Conservation (phyloP, 140 eudicot genomes). For the Artemisia princeps region DNA sequence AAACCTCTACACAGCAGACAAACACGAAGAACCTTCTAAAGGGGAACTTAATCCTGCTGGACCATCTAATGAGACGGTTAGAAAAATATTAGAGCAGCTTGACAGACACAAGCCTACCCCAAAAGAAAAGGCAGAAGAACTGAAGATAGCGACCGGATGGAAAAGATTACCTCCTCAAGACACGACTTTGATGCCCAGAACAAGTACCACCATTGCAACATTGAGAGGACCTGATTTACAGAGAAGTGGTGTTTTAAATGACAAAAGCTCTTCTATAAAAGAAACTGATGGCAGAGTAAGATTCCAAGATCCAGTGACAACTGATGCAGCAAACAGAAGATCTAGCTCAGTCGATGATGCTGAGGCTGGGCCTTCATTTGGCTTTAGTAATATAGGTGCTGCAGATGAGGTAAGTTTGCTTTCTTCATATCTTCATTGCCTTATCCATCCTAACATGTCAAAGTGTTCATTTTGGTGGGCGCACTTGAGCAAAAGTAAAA, state of each 20-base stretch:
- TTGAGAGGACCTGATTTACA: constrained; percentile 26
- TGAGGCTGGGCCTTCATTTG: constrained; percentile 27
- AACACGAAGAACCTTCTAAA: constrained; percentile 28
- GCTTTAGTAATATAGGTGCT: constrained; percentile 26
- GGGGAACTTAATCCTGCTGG: constrained; percentile 27
- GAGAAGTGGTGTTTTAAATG: constrained; percentile 24
- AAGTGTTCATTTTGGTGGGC: neutral
- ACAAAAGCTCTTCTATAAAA: constrained; percentile 20
- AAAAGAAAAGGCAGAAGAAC: constrained; percentile 64
- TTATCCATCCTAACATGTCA: neutral
- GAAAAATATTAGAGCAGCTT: constrained; percentile 67
- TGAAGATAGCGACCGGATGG: constrained; percentile 60
- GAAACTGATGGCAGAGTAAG: constrained; percentile 27
- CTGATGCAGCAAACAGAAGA: constrained; percentile 27
- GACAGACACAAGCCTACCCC: constrained; percentile 69
- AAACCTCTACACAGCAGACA: constrained; percentile 28
- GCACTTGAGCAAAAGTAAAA: too few relatives aligned
- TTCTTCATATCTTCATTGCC: neutral
- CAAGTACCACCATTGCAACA: constrained; percentile 16
- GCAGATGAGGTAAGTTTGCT: constrained; percentile 46
- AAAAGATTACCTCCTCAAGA: constrained; percentile 38
- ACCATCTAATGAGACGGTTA: constrained; percentile 50
- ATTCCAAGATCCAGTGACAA: constrained; percentile 21
- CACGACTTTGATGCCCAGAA: constrained; percentile 20
- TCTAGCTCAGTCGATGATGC: constrained; percentile 30